Evolutionary conservation across 176 grass and related monocot species (phyloP), one percentile per base, ranked within the genome.

Genomic region (Raddia distichophylla): DNA sequence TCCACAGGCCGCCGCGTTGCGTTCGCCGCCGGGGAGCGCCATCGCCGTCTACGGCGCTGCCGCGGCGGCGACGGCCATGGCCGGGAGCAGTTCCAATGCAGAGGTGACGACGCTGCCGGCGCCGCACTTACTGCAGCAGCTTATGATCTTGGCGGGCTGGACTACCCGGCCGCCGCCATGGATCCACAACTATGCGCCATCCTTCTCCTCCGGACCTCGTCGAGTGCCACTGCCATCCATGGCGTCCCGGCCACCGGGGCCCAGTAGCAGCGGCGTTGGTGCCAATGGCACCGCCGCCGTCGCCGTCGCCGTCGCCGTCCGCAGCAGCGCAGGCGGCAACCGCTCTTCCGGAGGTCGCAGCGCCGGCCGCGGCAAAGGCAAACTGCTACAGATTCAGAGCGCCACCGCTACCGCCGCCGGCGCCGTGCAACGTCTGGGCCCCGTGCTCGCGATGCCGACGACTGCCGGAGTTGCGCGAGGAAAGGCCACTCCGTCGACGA

Each of bases 391-490:
- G 53, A 84, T 84, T 49, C 51, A 74, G 53, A 84, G 55, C n/a
- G 35, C 54, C 10, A 7, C 67, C 42, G 60, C n/a, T 37, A 50
- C 50, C 2, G 44, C 2, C 12, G 18, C 27, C 4, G 74, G 2
- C 18, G 56, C 15, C 71, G 17, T 56, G 67, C 3, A 62, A 14
- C 58, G 44, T 33, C 60, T 88, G 59, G 70, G 69, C 35, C 70
- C 87, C 5, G 87, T 89, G 16, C 76, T 89, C 5, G 82, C 82
- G 1, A 89, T 89, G 76, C 87, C 87, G 20, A 85, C 87, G 20
- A 85, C 62, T 1, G 61, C 70, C 0, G 61, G 53, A 2, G 80
- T 33, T 0, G 71, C 33, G 32, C 74, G 70, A 8, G 56, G 71
- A 15, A 87, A 82, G 55, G 72, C 6, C 12, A 54, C 44, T 34